Conservation (phyloP, 495 filamentous ascomycete species). For the Thozetella sp. region DNA sequence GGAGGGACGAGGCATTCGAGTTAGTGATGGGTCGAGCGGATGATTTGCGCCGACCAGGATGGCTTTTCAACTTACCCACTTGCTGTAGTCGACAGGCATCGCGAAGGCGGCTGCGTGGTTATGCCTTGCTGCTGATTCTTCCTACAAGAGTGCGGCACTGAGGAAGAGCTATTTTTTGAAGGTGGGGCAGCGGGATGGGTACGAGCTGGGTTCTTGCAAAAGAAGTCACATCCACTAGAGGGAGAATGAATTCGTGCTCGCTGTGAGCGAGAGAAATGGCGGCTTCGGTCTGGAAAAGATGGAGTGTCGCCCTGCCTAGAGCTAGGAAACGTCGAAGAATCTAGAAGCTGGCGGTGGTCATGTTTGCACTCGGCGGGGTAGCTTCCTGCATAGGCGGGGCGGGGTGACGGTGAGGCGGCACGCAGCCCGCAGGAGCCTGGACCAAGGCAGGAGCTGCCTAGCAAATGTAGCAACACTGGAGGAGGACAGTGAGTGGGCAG, state of each 20-base stretch:
- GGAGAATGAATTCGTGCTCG: too few species aligned
- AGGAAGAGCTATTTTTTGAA: constrained; percentile 7
- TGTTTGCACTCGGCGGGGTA: neutral
- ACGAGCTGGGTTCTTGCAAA: too few species aligned
- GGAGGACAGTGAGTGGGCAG: too few species aligned
- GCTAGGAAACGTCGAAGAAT: neutral
- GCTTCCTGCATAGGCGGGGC: neutral
- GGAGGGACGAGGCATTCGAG: neutral
- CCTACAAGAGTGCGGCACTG: neutral
- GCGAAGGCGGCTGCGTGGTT: constrained; percentile 24
- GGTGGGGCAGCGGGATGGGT: constrained; percentile 8
- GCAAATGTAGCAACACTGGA: too few species aligned
- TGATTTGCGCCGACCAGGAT: neutral
- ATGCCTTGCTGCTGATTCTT: neutral
- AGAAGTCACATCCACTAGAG: too few species aligned
- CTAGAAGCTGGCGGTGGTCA: too few species aligned
- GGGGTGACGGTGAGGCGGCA: too few species aligned
- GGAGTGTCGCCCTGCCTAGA: neutral
- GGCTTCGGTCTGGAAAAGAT: too few species aligned
- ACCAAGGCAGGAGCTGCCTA: too few species aligned
- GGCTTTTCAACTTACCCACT: constrained; percentile 63
- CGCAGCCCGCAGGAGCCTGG: too few species aligned
- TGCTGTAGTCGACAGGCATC: constrained; percentile 95
- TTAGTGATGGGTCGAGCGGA: neutral
- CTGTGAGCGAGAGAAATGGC: neutral